phyloP scores from a whole-genome alignment of 2,329 filamentous ascomycete genomes.

The Hypoxylon sp. region DNA sequence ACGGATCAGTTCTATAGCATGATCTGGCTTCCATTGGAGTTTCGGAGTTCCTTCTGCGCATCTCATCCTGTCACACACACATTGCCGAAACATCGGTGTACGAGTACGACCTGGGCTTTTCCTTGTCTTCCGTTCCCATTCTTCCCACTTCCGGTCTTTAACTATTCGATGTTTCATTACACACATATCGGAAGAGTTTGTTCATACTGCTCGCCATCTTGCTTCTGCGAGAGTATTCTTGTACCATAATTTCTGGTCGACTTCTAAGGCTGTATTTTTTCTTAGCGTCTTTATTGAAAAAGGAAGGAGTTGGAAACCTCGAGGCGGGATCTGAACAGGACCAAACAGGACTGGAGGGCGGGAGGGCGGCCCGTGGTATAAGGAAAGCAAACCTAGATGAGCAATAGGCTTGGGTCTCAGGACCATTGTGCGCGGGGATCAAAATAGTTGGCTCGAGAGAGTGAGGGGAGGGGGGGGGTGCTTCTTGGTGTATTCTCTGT shows the following conservation, averaged over 20 bases:
- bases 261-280: conserved; percentile 16
- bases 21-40: conserved; percentile 28
- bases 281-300: conserved; percentile 1
- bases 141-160: neutral
- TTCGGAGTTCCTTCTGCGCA: conserved; percentile 18
- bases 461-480: neutral
- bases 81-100: conserved; percentile 39
- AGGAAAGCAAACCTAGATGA: conserved; percentile 37
- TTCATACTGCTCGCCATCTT: conserved; percentile 13
- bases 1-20: conserved; percentile 2
- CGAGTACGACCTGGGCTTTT: conserved; percentile 34
- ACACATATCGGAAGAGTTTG: conserved; percentile 14
- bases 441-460: conserved; percentile 26
- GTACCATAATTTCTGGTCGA: conserved; percentile 18
- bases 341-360: conserved; percentile 34
- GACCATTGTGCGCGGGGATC: conserved; percentile 21
- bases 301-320: conserved; percentile 26
- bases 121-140: conserved; percentile 19
- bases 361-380: conserved; percentile 30
- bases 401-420: conserved; percentile 33
- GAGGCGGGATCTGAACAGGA: conserved; percentile 18
- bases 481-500: conserved; percentile 23
- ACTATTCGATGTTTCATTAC: conserved; percentile 16
- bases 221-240: conserved; percentile 25
- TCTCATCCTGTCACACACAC: conserved; percentile 12